These are phyloP conservation scores for Fusarium equiseti DNA, from an alignment of 2,329 filamentous ascomycete species.

Conservation along the genomic window DNA sequence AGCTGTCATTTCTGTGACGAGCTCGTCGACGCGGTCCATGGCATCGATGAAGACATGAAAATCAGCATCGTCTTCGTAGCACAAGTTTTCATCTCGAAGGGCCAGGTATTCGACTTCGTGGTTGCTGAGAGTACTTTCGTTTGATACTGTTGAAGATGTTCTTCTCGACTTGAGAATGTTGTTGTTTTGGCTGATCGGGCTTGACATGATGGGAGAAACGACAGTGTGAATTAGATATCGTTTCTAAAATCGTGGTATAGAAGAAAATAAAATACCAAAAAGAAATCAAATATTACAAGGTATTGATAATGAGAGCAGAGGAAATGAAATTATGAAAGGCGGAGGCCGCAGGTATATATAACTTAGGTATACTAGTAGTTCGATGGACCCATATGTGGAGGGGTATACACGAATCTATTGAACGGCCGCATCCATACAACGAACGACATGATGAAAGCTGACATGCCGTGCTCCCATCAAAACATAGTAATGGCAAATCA, in stretches of 20 bases:
- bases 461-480: constrained; percentile 34
- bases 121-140: constrained; percentile 35
- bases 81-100: constrained; percentile 41
- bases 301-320: constrained; percentile 14
- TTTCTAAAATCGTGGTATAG: constrained; percentile 1
- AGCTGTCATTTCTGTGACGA: constrained; percentile 36
- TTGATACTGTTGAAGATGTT: constrained; percentile 39
- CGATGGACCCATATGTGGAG: constrained; percentile 21
- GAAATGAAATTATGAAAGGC: constrained; percentile 16
- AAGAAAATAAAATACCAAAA: background rate
- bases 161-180: constrained; percentile 29
- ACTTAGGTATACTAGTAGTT: constrained; percentile 24
- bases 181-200: constrained; percentile 16
- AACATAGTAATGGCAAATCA: constrained; percentile 27
- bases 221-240: background rate
- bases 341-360: constrained; percentile 24
- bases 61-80: constrained; percentile 45
- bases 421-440: constrained; percentile 12
- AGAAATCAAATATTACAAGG: constrained; percentile 1
- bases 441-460: constrained; percentile 38
- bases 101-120: constrained; percentile 43
- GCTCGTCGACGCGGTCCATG: constrained; percentile 42
- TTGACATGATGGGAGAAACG: constrained; percentile 28
- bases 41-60: constrained; percentile 47
- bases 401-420: constrained; percentile 28